Base-by-base conservation (phyloP, 208 protist genomes). In the Wallacemonas sp. region DNA sequence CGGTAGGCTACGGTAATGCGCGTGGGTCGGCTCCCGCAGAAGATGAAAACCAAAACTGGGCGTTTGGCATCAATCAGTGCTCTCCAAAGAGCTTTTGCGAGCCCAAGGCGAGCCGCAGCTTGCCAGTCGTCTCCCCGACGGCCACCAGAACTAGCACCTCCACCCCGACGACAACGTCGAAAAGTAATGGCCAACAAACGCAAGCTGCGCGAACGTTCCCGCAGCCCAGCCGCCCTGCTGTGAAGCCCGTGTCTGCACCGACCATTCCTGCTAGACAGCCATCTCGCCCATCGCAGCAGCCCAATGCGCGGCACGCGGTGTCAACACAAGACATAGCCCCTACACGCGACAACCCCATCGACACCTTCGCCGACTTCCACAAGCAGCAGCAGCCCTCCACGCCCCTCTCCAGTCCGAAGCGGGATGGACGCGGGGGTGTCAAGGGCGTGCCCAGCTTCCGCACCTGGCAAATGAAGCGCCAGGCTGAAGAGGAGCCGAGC, bases 1-100 rank as follows among this genome's bases (percentile, higher is more conserved):
- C 36, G 6, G 9, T 17, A 14, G 14, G 36, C 36, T 17, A 41
- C 36, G 36, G 36, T 14, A 17, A 6, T 14, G 36, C 6, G 9
- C 36, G 14, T 6, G 36, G 14, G 9, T 17, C 36, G 36, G 36
- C 36, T 41, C n/a, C n/a, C n/a, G n/a, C n/a, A n/a, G n/a, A n/a
- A n/a, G n/a, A n/a, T n/a, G n/a, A n/a, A n/a, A n/a, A n/a, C n/a
- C n/a, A n/a, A n/a, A 30, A 30, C 46, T 54, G 46, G 46, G 46
- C 46, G 24, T 54, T 26, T 21, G 46, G 46, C 46, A 54, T 54
- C 21, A 9, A 54, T 0, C 46, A 54, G 46, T 54, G 46, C 22
- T 26, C n/a, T n/a, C n/a, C n/a, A n/a, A n/a, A n/a, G n/a, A n/a
- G n/a, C n/a, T n/a, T n/a, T n/a, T n/a, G n/a, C n/a, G n/a, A n/a